Base-by-base conservation (phyloP, 225 moss, liverwort and hornwort genomes). In the Ulota crispa region DNA sequence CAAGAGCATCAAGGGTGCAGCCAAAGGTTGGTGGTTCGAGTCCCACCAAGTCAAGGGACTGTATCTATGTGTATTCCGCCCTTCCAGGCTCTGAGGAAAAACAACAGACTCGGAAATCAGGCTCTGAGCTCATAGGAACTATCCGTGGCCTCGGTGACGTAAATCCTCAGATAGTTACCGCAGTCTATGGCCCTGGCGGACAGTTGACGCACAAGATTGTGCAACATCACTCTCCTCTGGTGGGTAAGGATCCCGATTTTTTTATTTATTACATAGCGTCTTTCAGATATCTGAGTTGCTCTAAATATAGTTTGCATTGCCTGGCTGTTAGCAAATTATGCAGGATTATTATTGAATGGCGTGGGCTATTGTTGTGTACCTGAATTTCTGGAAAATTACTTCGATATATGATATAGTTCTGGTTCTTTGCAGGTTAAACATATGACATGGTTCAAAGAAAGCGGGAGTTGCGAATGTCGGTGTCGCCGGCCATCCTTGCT, bases 141-240 rank as follows among this genome's bases (percentile, higher is more conserved):
- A 93, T 98, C 72, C 86, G 86, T 59, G 95, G 97, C 37, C 94
- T 98, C 19, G 89, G 90, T 39, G 89, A 93, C 28, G 56, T 63
- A 20, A 77, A 77, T 50, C 81, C 86, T 86, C 80, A 79, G 71
- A 82, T 81, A 67, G 83, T 86, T 73, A 89, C 93, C 82, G 82
- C 86, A 77, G 95, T 88, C 28, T 88, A 90, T 85, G 94, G 86
- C 74, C 87, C 95, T 83, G 89, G 94, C 68, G 95, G 93, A 80
- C 91, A 88, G 62, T 83, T 80, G 74, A 95, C 97, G 53, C 95
- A 98, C 87, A 83, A 89, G 68, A 94, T 98, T 84, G 82, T 98
- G 87, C 97, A 93, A 83, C 89, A 98, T 86, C 87, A 85, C 55
- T 95, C 93, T 56, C 95, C 97, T 55, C 82, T 95, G 97, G 97